These are phyloP conservation scores for Fusarium penzigii DNA, from an alignment of 2,329 filamentous ascomycete genomes.

Conservation along the genomic window DNA sequence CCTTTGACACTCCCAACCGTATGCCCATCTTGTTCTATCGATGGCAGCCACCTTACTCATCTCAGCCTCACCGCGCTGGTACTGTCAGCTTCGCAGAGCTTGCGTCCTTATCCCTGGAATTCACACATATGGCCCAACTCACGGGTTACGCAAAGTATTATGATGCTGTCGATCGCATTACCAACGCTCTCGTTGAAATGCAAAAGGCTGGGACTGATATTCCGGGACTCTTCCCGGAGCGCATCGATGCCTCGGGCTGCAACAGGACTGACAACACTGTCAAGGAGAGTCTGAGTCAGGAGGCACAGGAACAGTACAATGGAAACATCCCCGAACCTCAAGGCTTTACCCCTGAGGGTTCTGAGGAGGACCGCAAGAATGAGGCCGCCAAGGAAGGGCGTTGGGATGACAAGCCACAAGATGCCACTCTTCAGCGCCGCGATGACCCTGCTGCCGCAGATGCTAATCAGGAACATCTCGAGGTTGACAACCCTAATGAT, in stretches of 20 bases:
- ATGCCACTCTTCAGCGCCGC: constrained; percentile 1
- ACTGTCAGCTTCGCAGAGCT: constrained; percentile 67
- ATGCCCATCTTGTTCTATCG: constrained; percentile 84
- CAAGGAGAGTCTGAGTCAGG: constrained; percentile 32
- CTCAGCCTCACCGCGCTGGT: constrained; percentile 63
- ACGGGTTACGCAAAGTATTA: constrained; percentile 83
- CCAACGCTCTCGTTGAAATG: constrained; percentile 73
- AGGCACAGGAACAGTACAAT: constrained; percentile 39
- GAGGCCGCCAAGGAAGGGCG: constrained; percentile 10
- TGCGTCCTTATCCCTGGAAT: constrained; percentile 82
- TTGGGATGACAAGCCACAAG: constrained; percentile 19
- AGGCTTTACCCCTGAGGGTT: constrained; percentile 23
- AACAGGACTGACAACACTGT: constrained; percentile 52
- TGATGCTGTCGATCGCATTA: constrained; percentile 85
- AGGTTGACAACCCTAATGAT: constrained; percentile 3
- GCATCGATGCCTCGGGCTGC: constrained; percentile 78
- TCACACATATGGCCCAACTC: constrained; percentile 84
- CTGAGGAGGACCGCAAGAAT: constrained; percentile 2
- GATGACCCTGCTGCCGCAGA: constrained; percentile 7
- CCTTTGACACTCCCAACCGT: constrained; percentile 90
- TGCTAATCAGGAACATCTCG: not conserved
- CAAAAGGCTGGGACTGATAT: constrained; percentile 70
- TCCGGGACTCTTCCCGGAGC: constrained; percentile 78
- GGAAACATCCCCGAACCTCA: constrained; percentile 30
- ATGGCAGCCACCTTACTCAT: constrained; percentile 69